Evolutionary conservation across 2,329 filamentous ascomycete species (phyloP), one percentile per base, ranked within the genome.

Genomic region (Sporothrix euskadiensis): DNA sequence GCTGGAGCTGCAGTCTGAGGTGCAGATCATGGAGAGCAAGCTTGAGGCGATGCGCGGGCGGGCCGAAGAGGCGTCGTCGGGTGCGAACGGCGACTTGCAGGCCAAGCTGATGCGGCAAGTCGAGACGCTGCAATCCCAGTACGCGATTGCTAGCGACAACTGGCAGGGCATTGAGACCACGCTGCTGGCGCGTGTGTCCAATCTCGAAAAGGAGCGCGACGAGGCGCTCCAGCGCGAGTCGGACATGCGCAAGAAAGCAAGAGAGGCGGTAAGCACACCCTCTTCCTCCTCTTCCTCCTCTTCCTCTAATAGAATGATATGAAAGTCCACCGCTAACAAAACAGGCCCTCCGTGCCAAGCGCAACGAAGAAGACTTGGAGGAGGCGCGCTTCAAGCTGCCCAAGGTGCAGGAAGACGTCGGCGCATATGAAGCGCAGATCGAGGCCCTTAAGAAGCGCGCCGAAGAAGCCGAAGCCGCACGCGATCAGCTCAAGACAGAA

Each of bases 101-200:
- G 92, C 92, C 59, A 98, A 98, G 81, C 85, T 98, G 56, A 85
- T 98, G 59, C 90, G 96, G 56, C 97, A 99, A 82, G 92, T 99
- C 71, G 96, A 99, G 83, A 98, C 93, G 0, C 83, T 99, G 52
- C 96, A 99, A 81, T 96, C 93, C 7, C 97, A 99, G 80, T 97
- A 99, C 82, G 90, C 94, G 0, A 90, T 97, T 72, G 96, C 96
- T 0, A 96, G 93, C 77, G 94, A 97, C 79, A 99, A 99, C 78
- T 99, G 97, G 96, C 94, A 98, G 80, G 93, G 94, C 0, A 97
- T 99, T 75, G 95, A 99, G 81, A 89, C 92, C 10, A 97, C 93
- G 2, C 83, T 99, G 44, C 88, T 95, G 69, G 89, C 93, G 30
- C 89, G 94, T 73, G 87, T 96, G 12, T 87, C 90, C 4, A 91